phyloP scores from a whole-genome alignment of 306 rosid genomes.

The Notholithocarpus densiflorus region DNA sequence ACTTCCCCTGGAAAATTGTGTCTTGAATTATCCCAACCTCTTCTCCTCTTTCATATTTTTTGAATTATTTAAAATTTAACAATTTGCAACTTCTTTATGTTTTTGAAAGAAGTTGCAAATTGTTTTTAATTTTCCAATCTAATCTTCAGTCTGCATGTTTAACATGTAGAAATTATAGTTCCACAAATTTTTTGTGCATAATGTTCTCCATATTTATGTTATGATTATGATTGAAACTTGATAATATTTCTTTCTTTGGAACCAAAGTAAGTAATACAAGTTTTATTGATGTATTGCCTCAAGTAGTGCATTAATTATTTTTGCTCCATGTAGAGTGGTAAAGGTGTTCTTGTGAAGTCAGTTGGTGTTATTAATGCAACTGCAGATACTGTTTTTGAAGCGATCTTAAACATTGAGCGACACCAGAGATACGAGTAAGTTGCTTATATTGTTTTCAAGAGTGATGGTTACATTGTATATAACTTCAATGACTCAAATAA shows the following conservation, averaged over 20 bases:
- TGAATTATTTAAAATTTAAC: not conserved
- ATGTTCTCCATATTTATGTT: not conserved
- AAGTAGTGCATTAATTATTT: slow-evolving; percentile 22
- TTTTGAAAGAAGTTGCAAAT: not conserved
- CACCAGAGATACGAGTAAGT: slow-evolving; percentile 92
- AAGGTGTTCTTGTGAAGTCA: slow-evolving; percentile 76
- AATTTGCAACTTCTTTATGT: not conserved
- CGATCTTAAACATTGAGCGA: slow-evolving; percentile 60
- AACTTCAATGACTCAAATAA: slow-evolving; percentile 12
- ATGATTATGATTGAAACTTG: not conserved
- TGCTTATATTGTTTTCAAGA: slow-evolving; percentile 1
- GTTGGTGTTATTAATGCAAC: slow-evolving; percentile 80
- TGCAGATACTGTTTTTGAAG: slow-evolving; percentile 77
- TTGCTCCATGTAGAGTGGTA: slow-evolving; percentile 60
- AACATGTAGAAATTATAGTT: not conserved
- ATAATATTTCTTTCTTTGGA: not conserved
- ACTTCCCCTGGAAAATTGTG: not conserved
- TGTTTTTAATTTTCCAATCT: not conserved
- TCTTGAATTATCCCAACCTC: not conserved
- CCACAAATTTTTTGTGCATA: not conserved
- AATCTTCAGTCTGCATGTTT: not conserved
- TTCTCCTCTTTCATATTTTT: not conserved
- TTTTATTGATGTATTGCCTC: not conserved
- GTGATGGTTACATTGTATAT: not conserved
- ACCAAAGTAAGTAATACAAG: not conserved